Evolutionary conservation across 1,139 yeast species (phyloP).

Genomic region (Pneumocystis jirovecii): DNA sequence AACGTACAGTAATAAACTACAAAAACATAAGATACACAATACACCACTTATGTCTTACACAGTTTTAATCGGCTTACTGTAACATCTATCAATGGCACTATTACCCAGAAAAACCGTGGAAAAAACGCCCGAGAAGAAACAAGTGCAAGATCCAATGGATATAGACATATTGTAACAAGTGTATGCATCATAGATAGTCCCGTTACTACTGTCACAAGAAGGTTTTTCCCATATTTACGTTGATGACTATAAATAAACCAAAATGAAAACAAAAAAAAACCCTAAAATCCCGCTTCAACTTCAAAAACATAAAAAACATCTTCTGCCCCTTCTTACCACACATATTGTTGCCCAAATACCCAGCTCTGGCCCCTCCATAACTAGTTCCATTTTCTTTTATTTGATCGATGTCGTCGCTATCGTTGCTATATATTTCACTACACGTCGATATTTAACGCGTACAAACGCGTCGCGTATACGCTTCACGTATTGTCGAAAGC

Average conservation of each 20-base stretch:
- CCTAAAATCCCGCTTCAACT: not conserved
- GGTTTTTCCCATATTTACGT: not conserved
- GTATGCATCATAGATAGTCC: not conserved
- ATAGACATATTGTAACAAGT: not conserved
- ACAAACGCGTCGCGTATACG: too few relatives aligned
- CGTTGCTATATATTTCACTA: too few relatives aligned
- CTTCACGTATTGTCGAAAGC: not conserved
- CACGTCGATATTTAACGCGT: too few relatives aligned
- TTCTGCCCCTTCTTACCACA: not conserved
- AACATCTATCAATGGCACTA: not conserved
- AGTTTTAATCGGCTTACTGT: not conserved
- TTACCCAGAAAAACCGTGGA: not conserved
- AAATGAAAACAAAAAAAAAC: not conserved
- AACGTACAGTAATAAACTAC: not conserved
- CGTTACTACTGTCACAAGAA: not conserved
- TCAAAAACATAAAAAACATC: not conserved
- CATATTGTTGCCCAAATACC: not conserved
- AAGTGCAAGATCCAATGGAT: not conserved
- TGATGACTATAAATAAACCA: not conserved
- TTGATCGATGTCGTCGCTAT: not conserved
- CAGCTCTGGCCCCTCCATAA: not conserved
- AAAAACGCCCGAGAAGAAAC: not conserved
- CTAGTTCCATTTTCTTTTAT: not conserved
- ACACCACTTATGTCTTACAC: not conserved
- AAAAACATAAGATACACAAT: not conserved